Percentiles rank a stretch among this genome's conserved stretches.
These are phyloP conservation scores for Marchantia paleacea DNA, from an alignment of 225 moss, liverwort and hornwort species.

Conservation along the genomic window DNA sequence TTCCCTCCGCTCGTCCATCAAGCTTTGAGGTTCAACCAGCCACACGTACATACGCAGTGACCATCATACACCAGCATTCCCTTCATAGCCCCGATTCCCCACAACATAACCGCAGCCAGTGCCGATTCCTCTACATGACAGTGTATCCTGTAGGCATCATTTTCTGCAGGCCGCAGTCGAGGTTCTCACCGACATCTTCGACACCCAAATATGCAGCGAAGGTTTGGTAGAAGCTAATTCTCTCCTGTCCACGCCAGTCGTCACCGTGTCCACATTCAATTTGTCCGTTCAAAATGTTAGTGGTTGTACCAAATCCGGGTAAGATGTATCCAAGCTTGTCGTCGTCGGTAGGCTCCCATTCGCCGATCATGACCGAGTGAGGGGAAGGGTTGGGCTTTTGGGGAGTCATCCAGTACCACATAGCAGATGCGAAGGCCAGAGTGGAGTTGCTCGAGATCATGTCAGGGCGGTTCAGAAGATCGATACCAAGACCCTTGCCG, in stretches of 20 bases:
- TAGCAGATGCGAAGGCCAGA: constrained; percentile 68
- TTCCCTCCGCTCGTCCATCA: too few relatives aligned
- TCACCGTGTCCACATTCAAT: constrained; percentile 90
- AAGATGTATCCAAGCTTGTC: constrained; percentile 37
- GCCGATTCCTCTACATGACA: neutral
- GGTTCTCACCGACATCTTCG: constrained; percentile 41
- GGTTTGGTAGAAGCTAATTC: constrained; percentile 58
- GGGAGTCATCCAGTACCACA: constrained; percentile 82
- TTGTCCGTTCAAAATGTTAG: constrained; percentile 66
- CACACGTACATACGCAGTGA: neutral
- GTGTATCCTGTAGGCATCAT: constrained; percentile 63
- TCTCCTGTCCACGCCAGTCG: constrained; percentile 61
- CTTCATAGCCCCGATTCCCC: neutral
- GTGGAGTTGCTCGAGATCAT: constrained; percentile 62
- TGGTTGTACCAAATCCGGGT: constrained; percentile 77
- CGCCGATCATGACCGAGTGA: constrained; percentile 69
- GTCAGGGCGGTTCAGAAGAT: constrained; percentile 56
- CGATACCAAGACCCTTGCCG: constrained; percentile 49
- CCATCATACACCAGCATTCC: too few relatives aligned
- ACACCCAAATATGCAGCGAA: constrained; percentile 48
- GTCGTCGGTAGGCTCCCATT: constrained; percentile 51
- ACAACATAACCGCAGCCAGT: neutral
- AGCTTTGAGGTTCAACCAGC: neutral
- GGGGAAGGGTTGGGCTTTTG: constrained; percentile 76
- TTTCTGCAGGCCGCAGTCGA: constrained; percentile 64